Conservation (phyloP, 768 basidiomycete species). For the Tulasnella sp. region DNA sequence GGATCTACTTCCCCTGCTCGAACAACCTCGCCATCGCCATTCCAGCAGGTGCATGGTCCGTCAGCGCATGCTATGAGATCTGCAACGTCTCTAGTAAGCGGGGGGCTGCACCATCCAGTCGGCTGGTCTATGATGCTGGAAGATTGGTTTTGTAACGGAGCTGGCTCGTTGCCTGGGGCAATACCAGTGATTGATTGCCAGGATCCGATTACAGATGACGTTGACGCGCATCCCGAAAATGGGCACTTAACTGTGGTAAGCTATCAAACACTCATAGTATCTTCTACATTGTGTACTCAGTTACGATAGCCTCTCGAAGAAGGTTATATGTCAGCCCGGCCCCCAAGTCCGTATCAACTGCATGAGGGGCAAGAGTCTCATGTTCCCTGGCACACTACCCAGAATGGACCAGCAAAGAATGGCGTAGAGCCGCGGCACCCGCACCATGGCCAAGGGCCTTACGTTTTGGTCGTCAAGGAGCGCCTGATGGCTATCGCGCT, state of each 20-base stretch:
- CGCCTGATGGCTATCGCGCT: conserved; percentile 85
- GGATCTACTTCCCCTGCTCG: background rate
- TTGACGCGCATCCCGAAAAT: background rate
- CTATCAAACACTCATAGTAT: background rate
- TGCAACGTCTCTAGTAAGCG: background rate
- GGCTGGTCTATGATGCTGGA: conserved; percentile 17
- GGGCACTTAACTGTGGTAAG: background rate
- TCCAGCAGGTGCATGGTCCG: conserved; percentile 2
- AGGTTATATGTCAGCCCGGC: background rate
- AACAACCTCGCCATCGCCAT: background rate
- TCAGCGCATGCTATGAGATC: conserved; percentile 11
- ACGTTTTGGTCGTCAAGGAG: conserved; percentile 78
- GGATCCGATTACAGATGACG: background rate
- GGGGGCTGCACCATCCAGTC: conserved; percentile 24
- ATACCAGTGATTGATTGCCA: conserved; percentile 17
- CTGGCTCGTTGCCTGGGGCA: conserved; percentile 21
- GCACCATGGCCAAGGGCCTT: conserved; percentile 50
- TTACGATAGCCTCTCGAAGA: background rate
- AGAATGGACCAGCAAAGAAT: conserved; percentile 18
- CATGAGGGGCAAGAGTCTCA: conserved; percentile 1
- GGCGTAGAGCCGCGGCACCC: conserved; percentile 14
- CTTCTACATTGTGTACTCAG: background rate
- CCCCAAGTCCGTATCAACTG: background rate
- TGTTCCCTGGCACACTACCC: conserved; percentile 8
- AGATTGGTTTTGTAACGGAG: conserved; percentile 34